Percentiles rank a stretch among this genome's conserved stretches.
Conservation (phyloP, 768 basidiomycete species). For the Gloeopeniophorella convolvens region DNA sequence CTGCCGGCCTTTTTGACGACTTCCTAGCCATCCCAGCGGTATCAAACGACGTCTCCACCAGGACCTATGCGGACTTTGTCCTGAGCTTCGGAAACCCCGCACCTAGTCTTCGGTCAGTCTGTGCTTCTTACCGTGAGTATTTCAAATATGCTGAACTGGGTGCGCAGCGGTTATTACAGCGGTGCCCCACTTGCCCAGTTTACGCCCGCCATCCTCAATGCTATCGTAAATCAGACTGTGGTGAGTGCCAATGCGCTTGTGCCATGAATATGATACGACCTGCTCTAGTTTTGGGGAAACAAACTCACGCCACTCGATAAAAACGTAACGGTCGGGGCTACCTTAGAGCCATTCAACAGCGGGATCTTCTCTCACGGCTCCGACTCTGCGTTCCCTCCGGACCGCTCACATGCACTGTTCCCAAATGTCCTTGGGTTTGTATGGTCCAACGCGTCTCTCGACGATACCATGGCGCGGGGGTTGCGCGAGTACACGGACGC, state of each 20-base stretch:
- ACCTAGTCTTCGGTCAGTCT: neutral
- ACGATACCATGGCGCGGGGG: neutral
- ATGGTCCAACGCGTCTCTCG: too few relatives aligned
- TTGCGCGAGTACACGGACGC: neutral
- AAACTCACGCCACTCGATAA: neutral
- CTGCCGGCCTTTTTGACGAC: conserved; percentile 39
- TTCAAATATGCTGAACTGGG: neutral
- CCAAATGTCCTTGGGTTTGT: too few relatives aligned
- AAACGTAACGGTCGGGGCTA: neutral
- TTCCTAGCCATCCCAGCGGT: conserved; percentile 37
- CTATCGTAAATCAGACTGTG: neutral
- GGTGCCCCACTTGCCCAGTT: neutral
- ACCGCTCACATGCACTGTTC: neutral
- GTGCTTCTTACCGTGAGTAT: too few relatives aligned
- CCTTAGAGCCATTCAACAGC: neutral
- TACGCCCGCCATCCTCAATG: neutral
- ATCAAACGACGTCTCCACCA: neutral
- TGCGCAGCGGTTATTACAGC: neutral
- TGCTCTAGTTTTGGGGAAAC: conserved; percentile 4
- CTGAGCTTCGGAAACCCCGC: neutral
- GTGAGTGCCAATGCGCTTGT: neutral
- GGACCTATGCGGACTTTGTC: neutral
- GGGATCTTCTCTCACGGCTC: neutral
- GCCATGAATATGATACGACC: too few relatives aligned
- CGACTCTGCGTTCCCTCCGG: neutral